These are phyloP conservation scores for Colletotrichum lini DNA, from an alignment of 2,329 filamentous ascomycete species.

Conservation along the genomic window DNA sequence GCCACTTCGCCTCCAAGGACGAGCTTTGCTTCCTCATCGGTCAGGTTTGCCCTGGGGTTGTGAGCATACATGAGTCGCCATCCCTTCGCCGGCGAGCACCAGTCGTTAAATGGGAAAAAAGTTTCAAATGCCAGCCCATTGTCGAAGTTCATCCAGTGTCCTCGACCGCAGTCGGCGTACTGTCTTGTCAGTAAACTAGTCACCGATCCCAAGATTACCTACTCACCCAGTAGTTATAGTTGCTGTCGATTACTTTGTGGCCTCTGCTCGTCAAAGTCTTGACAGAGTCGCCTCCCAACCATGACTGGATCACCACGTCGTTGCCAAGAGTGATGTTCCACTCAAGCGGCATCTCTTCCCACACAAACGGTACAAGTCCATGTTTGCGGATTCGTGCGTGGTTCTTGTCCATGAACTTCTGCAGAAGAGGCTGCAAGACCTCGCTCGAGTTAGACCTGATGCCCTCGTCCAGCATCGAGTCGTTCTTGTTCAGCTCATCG, in stretches of 20 bases:
- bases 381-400: constrained; percentile 75
- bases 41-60: constrained; percentile 78
- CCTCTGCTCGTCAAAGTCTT: constrained; percentile 72
- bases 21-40: constrained; percentile 72
- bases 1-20: constrained; percentile 87
- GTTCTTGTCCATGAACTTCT: constrained; percentile 80
- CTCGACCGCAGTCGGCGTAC: constrained; percentile 88
- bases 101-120: constrained; percentile 82
- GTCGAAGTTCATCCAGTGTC: constrained; percentile 82
- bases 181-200: constrained; percentile 48
- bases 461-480: constrained; percentile 80
- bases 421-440: constrained; percentile 81
- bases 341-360: constrained; percentile 87
- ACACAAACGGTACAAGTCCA: constrained; percentile 82
- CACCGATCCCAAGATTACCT: background rate
- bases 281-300: constrained; percentile 77
- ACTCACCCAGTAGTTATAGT: constrained; percentile 83
- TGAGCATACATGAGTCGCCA: constrained; percentile 88
- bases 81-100: constrained; percentile 84
- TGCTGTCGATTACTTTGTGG: constrained; percentile 80
- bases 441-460: constrained; percentile 75
- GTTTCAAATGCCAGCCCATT: constrained; percentile 66
- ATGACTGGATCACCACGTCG: constrained; percentile 84
- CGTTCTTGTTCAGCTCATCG: constrained; percentile 86
- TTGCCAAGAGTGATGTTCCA: constrained; percentile 83